Base-by-base conservation (phyloP, 2,329 filamentous ascomycete genomes). In the Penicillium fuscoglaucum region DNA sequence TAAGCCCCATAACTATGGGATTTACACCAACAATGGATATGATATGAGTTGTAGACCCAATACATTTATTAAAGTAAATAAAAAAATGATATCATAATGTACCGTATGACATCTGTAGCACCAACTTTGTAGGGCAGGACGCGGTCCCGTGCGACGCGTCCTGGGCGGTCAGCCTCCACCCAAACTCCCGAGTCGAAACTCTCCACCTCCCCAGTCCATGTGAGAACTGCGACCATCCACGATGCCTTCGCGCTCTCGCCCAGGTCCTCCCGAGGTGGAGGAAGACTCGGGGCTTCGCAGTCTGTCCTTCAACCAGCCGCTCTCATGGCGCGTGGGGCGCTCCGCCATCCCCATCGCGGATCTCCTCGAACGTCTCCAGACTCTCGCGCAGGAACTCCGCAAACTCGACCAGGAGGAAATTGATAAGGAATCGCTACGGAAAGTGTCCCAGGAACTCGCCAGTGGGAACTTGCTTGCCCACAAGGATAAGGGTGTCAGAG, bases 261-360 rank as follows among this genome's bases (percentile, higher is more conserved):
- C 73, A 69, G 67, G 67, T 61, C 70, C 67, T 65, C 65, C 68
- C 55, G 64, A 71, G 61, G 64, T 69, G 44, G 73, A 74, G 64
- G 72, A 74, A 60, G 74, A 75, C n/a, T 65, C 69, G 55, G 71
- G 68, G 40, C 70, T 78, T 62, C 72, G 65, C 43, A 70, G 65
- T 51, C 84, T 99, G 48, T 80, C 86, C 66, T 98, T 98, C 82
- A 86, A 93, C 69, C 88, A 97, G 72, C 83, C 91, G 63, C 82
- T 99, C 57, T 90, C 91, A 72, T 97, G 95, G 90, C 90, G 90
- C 72, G 91, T 93, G 44, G 95, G 93, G 59, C 95, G 91, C 76
- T 66, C 72, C 47, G 87, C 92, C 52, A 96, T 99, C 70, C 82
- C 90, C 39, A 90, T 93, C 48, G 87, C 85, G 64, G 91, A 93